Base-by-base conservation (phyloP, 1,284 basidiomycete species). In the Puccinia polysora region DNA sequence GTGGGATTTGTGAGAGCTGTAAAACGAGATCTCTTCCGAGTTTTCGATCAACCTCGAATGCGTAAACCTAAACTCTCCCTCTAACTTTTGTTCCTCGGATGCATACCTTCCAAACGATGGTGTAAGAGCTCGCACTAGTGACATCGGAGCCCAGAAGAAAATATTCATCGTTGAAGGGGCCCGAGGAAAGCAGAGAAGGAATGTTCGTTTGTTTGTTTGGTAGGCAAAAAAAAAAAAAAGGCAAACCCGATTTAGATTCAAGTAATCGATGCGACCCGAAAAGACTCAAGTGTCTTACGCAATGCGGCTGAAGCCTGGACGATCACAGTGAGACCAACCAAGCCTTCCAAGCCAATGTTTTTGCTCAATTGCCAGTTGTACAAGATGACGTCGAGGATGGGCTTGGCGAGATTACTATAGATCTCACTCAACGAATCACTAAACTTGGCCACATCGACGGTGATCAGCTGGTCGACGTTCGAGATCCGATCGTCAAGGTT, bases 381-480 rank as follows among this genome's bases (percentile, higher is more conserved):
- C 18, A 98, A 82, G 73, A 94, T 89, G 64, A 78, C 76, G 77
- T 97, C 95, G 43, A 97, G 84, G 18, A 89, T 84, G 0, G 95
- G 95, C 80, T 97, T 97, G 45, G 92, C 91, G 52, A 96, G 82
- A 80, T 95, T 95, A 18, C 89, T 87, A 80, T 97, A 98, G 55
- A 97, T 93, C 49, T 92, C 91, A 8, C 95, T 91, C 18, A 98
- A 85, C 78, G 92, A 89, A 25, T 85, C 86, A 38, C 91, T 91
- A 81, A 97, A 97, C 73, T 89, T 89, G 79, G 93, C 89, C 53
- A 97, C 91, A 79, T 98, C 95, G 74, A 95, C 89, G 0, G 93
- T 95, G 75, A 97, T 91, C 86, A 95, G 89, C 88, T 97, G 94
- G 78, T 97, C 95, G 8, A 91, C 89, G 76, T 97, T 97, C 83